These are phyloP conservation scores for Hsuehochloa calcarea DNA, from an alignment of 176 grass and related monocot genomes.

Conservation along the genomic window DNA sequence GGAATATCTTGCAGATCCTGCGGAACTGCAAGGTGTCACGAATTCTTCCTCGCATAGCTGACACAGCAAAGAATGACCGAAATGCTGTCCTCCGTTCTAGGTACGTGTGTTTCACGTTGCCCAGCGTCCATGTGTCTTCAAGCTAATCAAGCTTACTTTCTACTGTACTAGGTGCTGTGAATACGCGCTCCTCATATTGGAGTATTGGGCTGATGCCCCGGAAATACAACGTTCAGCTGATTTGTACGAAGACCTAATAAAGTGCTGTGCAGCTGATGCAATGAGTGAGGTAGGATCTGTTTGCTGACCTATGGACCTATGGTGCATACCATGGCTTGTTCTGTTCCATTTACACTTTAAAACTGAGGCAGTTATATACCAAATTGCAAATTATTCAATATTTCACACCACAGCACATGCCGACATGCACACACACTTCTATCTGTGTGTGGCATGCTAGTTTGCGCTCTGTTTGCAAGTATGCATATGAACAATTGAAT, in stretches of 20 bases:
- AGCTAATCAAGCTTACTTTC: slow-evolving; percentile 20
- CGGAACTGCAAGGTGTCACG: slow-evolving; percentile 82
- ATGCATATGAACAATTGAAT: slow-evolving; percentile 8
- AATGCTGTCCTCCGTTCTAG: slow-evolving; percentile 79
- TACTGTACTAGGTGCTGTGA: slow-evolving; percentile 77
- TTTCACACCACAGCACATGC: background rate
- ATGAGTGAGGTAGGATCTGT: slow-evolving; percentile 85
- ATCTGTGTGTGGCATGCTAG: background rate
- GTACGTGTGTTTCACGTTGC: slow-evolving; percentile 36
- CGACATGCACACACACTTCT: background rate
- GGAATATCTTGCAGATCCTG: slow-evolving; percentile 55
- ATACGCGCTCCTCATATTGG: slow-evolving; percentile 79
- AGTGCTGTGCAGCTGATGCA: slow-evolving; percentile 91
- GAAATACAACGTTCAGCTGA: slow-evolving; percentile 94
- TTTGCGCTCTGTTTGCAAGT: background rate
- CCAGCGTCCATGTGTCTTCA: slow-evolving; percentile 20
- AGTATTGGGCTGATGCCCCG: slow-evolving; percentile 97
- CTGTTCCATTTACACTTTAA: slow-evolving; percentile 12
- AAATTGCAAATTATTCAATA: slow-evolving; percentile 14
- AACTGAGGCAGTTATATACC: background rate
- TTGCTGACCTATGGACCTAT: slow-evolving; percentile 6
- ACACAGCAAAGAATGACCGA: slow-evolving; percentile 78
- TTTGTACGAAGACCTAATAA: slow-evolving; percentile 94
- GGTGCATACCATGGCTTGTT: background rate
- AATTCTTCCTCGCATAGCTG: slow-evolving; percentile 71